phyloP scores from a whole-genome alignment of 1,284 basidiomycete species.

The Cutaneotrichosporon mucoides region DNA sequence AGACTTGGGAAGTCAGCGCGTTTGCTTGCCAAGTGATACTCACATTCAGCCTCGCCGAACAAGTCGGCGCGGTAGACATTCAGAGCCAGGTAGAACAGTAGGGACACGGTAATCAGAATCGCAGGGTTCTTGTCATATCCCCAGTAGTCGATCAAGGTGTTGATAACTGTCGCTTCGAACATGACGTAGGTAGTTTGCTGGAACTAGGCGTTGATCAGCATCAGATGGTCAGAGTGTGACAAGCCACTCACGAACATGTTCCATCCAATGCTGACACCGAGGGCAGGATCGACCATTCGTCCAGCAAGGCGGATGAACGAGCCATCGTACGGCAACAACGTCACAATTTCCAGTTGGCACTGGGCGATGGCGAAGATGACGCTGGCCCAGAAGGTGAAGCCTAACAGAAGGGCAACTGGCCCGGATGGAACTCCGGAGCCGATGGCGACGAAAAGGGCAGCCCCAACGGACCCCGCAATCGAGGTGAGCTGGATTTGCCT shows the following conservation, averaged over 20 bases:
- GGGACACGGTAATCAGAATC: neutral
- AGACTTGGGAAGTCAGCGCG: neutral
- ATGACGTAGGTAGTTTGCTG: neutral
- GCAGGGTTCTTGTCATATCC: neutral
- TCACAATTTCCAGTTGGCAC: slow-evolving; percentile 11
- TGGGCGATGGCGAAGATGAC: neutral
- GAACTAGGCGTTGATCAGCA: neutral
- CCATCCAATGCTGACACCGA: slow-evolving; percentile 12
- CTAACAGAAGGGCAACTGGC: neutral
- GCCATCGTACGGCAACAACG: slow-evolving; percentile 15
- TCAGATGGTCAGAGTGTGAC: neutral
- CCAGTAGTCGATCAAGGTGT: slow-evolving; percentile 7
- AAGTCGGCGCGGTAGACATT: slow-evolving; percentile 9
- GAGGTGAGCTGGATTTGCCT: neutral
- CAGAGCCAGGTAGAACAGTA: neutral
- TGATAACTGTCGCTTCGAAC: slow-evolving; percentile 1
- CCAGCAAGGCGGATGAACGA: slow-evolving; percentile 10
- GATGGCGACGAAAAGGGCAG: neutral
- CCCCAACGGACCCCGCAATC: neutral
- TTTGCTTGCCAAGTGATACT: neutral
- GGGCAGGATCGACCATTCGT: slow-evolving; percentile 11
- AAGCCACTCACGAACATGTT: slow-evolving; percentile 3
- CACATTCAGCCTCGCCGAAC: slow-evolving; percentile 14
- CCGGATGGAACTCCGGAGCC: neutral
- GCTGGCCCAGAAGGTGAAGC: neutral